Conservation (phyloP, 139 green algal species). For the Asterochloris sp. region DNA sequence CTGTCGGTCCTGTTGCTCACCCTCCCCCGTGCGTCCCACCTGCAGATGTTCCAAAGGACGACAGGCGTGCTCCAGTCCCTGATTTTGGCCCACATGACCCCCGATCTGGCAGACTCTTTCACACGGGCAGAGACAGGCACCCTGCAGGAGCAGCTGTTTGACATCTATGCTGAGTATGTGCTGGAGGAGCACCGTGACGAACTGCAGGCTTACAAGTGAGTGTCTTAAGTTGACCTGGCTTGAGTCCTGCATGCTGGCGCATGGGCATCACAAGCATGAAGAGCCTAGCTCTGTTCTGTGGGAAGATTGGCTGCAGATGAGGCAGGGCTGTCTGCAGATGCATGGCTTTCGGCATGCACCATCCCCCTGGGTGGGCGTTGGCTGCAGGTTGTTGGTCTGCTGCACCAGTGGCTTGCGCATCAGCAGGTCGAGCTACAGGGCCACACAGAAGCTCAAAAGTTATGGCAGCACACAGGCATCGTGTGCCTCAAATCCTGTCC, state of each 20-base stretch:
- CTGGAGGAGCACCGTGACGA: constrained; percentile 30
- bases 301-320: background rate
- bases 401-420: no score
- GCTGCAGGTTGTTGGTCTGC: background rate
- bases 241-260: background rate
- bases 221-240: background rate
- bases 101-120: constrained; percentile 16
- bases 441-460: no score
- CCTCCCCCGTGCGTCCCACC: background rate
- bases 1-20: background rate
- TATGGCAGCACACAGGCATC: no score
- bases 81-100: constrained; percentile 23
- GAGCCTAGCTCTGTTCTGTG: background rate
- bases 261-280: background rate
- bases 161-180: constrained; percentile 34
- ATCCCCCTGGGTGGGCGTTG: background rate
- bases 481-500: no score
- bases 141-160: constrained; percentile 27
- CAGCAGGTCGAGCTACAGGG: no score
- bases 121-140: background rate
- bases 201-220: constrained; percentile 36
- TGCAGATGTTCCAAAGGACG: constrained; percentile 32
- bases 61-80: constrained; percentile 20
- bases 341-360: background rate
- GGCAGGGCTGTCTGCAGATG: background rate